Evolutionary conservation across 2,329 filamentous ascomycete species (phyloP).

Genomic region (Botrytis paeoniae): DNA sequence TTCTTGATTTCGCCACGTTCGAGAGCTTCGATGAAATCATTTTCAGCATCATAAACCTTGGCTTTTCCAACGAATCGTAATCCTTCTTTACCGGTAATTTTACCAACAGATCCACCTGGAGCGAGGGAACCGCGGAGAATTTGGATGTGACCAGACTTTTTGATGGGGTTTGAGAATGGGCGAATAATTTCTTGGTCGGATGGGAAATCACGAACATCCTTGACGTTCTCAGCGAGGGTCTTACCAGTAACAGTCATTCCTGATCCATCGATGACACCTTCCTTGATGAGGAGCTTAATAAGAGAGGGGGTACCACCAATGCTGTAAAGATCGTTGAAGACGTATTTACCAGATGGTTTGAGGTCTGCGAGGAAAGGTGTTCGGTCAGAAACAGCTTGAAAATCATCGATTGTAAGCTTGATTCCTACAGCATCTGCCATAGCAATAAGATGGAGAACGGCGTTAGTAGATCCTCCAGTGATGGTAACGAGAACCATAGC

Average conservation of each 20-base stretch:
- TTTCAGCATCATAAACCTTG: slow-evolving; percentile 67
- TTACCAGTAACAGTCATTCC: slow-evolving; percentile 59
- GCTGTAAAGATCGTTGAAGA: slow-evolving; percentile 55
- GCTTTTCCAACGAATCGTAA: slow-evolving; percentile 65
- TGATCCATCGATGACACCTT: slow-evolving; percentile 57
- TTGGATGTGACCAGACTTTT: slow-evolving; percentile 68
- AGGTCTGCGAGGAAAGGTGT: slow-evolving; percentile 79
- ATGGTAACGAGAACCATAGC: slow-evolving; percentile 82
- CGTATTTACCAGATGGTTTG: slow-evolving; percentile 70
- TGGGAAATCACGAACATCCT: slow-evolving; percentile 61
- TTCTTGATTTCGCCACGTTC: slow-evolving; percentile 68
- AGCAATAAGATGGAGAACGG: slow-evolving; percentile 79
- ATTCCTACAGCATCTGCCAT: slow-evolving; percentile 79
- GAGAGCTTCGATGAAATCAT: slow-evolving; percentile 64
- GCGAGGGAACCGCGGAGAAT: slow-evolving; percentile 68
- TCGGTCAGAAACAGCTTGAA: slow-evolving; percentile 76
- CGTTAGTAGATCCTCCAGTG: slow-evolving; percentile 81
- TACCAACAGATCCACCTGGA: slow-evolving; percentile 67
- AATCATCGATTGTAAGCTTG: slow-evolving; percentile 81
- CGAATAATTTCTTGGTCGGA: slow-evolving; percentile 68
- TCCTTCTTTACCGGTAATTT: slow-evolving; percentile 76
- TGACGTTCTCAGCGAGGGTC: slow-evolving; percentile 56
- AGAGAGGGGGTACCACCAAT: slow-evolving; percentile 57
- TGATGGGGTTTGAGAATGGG: slow-evolving; percentile 66
- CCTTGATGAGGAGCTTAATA: slow-evolving; percentile 55